Evolutionary conservation across 2,329 filamentous ascomycete genomes (phyloP).

Genomic region (Alternaria metachromatica): DNA sequence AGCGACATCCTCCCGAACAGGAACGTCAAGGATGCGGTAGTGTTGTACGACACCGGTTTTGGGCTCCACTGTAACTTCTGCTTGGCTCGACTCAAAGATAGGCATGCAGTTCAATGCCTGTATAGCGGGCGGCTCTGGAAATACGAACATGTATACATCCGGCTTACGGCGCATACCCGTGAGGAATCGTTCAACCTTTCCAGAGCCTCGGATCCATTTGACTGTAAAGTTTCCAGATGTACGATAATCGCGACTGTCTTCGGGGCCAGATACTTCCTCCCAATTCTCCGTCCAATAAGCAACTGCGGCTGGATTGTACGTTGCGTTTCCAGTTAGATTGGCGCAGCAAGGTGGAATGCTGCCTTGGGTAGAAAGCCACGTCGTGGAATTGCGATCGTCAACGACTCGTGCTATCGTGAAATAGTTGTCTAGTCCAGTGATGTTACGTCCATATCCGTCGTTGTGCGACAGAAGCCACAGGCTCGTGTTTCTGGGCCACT

Average conservation of each 20-base stretch:
- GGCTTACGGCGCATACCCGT: background rate
- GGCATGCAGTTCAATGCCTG: background rate
- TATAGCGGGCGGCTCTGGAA: background rate
- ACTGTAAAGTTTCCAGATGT: background rate
- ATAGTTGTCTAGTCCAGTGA: background rate
- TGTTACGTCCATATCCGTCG: background rate
- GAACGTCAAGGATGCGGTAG: background rate
- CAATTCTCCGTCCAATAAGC: background rate
- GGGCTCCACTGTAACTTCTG: background rate
- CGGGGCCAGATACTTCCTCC: background rate
- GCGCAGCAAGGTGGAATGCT: background rate
- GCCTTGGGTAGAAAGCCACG: background rate
- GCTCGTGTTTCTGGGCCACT: background rate
- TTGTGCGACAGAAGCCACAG: background rate
- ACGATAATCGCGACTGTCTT: background rate
- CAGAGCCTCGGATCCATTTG: background rate
- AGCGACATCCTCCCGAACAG: background rate
- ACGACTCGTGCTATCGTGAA: background rate
- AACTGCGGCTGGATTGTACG: background rate
- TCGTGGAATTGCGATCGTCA: background rate
- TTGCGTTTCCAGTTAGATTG: background rate
- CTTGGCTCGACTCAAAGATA: background rate
- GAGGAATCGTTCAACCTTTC: background rate
- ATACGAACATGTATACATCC: background rate
- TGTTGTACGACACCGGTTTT: background rate